Evolutionary conservation across 2,329 filamentous ascomycete species (phyloP).

Genomic region (Sarocladiaceae sp.): DNA sequence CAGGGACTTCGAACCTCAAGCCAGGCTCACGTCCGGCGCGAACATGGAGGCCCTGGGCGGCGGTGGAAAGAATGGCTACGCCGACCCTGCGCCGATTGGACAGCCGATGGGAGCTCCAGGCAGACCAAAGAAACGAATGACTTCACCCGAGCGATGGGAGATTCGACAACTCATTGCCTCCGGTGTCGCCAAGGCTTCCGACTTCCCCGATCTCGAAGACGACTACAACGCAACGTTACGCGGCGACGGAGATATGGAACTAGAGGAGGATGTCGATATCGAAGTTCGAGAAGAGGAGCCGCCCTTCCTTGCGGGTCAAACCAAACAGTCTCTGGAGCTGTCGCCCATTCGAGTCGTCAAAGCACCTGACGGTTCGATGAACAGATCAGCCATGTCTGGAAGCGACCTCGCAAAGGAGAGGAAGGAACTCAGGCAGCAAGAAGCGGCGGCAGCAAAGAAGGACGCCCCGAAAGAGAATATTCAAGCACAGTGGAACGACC

Average conservation of each 20-base stretch:
- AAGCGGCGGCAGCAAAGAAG: slow-evolving; percentile 70
- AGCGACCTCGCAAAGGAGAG: slow-evolving; percentile 85
- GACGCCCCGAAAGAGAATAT: slow-evolving; percentile 79
- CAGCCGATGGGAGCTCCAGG: slow-evolving; percentile 36
- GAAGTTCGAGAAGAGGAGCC: slow-evolving; percentile 96
- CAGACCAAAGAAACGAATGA: slow-evolving; percentile 83
- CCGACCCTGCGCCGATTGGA: slow-evolving; percentile 27
- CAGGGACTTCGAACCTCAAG: slow-evolving; percentile 74
- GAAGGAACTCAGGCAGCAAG: slow-evolving; percentile 82
- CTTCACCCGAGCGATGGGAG: slow-evolving; percentile 95
- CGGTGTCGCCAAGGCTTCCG: slow-evolving; percentile 84
- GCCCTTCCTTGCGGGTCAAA: slow-evolving; percentile 92
- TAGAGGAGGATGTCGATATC: slow-evolving; percentile 96
- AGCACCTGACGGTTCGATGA: slow-evolving; percentile 96
- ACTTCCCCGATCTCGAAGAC: slow-evolving; percentile 92
- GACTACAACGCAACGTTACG: slow-evolving; percentile 86
- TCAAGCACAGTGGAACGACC: slow-evolving; percentile 91
- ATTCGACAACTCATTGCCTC: slow-evolving; percentile 95
- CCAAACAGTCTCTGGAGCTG: slow-evolving; percentile 90
- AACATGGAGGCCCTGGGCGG: slow-evolving; percentile 81
- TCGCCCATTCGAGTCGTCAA: slow-evolving; percentile 96
- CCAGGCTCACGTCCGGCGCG: slow-evolving; percentile 78
- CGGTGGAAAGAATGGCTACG: slow-evolving; percentile 52
- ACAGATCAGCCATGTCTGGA: slow-evolving; percentile 91
- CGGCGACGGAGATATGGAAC: slow-evolving; percentile 81